Evolutionary conservation across 2,329 filamentous ascomycete species (phyloP).

Genomic region (Neonectria neomacrospora): DNA sequence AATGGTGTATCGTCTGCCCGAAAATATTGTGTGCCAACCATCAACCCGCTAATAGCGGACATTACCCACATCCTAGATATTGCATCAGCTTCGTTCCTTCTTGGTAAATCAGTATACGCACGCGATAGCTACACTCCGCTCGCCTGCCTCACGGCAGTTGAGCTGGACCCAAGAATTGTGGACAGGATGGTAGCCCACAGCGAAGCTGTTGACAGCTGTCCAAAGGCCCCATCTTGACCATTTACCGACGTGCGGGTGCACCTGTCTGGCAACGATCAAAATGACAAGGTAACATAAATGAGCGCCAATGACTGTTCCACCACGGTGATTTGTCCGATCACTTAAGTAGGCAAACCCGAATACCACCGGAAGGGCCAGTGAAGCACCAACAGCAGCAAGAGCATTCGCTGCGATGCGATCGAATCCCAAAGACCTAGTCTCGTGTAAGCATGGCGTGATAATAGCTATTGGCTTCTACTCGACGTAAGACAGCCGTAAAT

Average conservation of each 20-base stretch:
- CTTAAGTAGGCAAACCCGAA: constrained; percentile 61
- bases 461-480: too few species aligned
- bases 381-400: constrained; percentile 56
- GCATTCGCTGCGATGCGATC: constrained; percentile 58
- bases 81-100: constrained; percentile 47
- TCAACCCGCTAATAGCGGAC: constrained; percentile 58
- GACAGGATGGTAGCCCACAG: constrained; percentile 62
- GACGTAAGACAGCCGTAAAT: background rate
- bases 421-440: constrained; percentile 52
- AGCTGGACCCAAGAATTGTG: constrained; percentile 64
- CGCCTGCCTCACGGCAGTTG: constrained; percentile 57
- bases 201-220: constrained; percentile 60
- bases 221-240: constrained; percentile 44
- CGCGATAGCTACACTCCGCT: constrained; percentile 58
- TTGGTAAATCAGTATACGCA: background rate
- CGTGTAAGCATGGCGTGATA: background rate
- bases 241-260: constrained; percentile 38
- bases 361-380: constrained; percentile 58
- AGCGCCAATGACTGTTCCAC: constrained; percentile 55
- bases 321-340: constrained; percentile 57
- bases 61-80: constrained; percentile 54
- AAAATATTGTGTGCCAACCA: constrained; percentile 62
- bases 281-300: constrained; percentile 58
- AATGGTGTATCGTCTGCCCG: constrained; percentile 53
- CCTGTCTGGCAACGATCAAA: constrained; percentile 53